Evolutionary conservation across 2,329 filamentous ascomycete genomes (phyloP).

Genomic region (Mycosphaerella arachidis): DNA sequence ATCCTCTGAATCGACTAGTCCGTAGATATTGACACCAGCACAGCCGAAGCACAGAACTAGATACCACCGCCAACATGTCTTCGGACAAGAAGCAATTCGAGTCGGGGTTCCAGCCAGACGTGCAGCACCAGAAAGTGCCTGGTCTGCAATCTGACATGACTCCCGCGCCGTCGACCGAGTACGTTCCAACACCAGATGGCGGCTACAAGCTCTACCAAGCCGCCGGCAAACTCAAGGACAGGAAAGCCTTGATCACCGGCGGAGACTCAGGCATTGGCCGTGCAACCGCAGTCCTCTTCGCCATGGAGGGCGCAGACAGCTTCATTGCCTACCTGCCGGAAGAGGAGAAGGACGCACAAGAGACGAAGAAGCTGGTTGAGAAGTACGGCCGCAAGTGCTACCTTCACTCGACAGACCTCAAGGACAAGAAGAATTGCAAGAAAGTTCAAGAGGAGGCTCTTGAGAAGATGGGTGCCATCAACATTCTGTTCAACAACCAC

Average conservation of each 20-base stretch:
- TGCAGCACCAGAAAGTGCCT: conserved; percentile 51
- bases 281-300: conserved; percentile 70
- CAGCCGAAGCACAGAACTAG: not conserved
- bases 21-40: not conserved
- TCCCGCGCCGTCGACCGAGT: conserved; percentile 56
- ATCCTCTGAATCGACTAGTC: not conserved
- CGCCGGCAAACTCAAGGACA: conserved; percentile 69
- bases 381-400: conserved; percentile 62
- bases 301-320: conserved; percentile 72
- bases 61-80: conserved; percentile 15
- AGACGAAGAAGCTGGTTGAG: conserved; percentile 68
- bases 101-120: conserved; percentile 20
- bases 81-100: conserved; percentile 30
- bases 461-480: conserved; percentile 62
- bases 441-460: conserved; percentile 64
- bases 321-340: conserved; percentile 70
- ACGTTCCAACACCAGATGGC: conserved; percentile 64
- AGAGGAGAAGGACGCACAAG: conserved; percentile 70
- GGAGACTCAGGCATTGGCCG: conserved; percentile 77
- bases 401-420: conserved; percentile 61
- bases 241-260: conserved; percentile 74
- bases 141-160: conserved; percentile 55
- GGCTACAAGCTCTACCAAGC: conserved; percentile 67
- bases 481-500: conserved; percentile 71
- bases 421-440: conserved; percentile 62